Evolutionary conservation across 176 grass and related monocot species (phyloP).

Genomic region (Microstegium vimineum): DNA sequence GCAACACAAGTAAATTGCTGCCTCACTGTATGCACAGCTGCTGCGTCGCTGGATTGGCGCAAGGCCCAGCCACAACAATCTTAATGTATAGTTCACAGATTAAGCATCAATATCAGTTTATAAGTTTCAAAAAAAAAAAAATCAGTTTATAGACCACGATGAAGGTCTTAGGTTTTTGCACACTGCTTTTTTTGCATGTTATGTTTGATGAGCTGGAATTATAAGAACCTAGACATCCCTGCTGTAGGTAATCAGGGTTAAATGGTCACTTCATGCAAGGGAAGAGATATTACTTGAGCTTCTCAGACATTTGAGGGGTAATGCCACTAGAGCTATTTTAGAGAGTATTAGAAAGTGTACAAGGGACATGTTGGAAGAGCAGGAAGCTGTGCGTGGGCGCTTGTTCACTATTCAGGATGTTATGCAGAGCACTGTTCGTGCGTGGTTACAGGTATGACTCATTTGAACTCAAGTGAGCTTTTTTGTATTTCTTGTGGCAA

Average conservation of each 20-base stretch:
- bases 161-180: not conserved
- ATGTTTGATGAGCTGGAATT: not conserved
- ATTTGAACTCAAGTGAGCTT: not conserved
- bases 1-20: not conserved
- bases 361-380: constrained; percentile 86
- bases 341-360: constrained; percentile 57
- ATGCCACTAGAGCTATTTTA: constrained; percentile 64
- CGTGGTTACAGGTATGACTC: constrained; percentile 77
- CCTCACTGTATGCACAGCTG: not conserved
- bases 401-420: constrained; percentile 99
- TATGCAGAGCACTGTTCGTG: constrained; percentile 97
- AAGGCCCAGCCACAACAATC: not conserved
- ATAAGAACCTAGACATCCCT: not conserved
- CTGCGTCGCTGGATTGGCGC: not conserved
- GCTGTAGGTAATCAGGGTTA: constrained; percentile 89
- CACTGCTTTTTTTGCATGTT: not conserved
- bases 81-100: not conserved
- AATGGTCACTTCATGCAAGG: constrained; percentile 98
- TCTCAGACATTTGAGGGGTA: constrained; percentile 73
- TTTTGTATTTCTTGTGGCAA: not conserved
- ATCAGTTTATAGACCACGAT: not conserved
- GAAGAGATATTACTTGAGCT: constrained; percentile 94
- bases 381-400: constrained; percentile 91
- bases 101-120: not conserved
- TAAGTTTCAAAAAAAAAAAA: too few species aligned